Conservation (phyloP, 306 rosid genomes). For the Cucumis sativus region DNA sequence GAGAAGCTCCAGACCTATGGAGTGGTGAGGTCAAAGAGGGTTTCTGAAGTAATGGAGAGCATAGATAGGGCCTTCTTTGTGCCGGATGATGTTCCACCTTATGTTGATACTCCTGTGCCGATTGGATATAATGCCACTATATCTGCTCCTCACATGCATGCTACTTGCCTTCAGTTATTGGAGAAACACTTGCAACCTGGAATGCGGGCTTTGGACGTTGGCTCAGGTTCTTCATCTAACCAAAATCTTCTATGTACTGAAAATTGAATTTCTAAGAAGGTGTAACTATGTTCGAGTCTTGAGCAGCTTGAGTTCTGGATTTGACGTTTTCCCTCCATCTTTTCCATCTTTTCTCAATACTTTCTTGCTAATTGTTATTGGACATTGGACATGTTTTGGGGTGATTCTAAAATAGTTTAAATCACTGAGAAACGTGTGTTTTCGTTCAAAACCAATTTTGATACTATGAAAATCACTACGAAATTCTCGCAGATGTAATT, state of each 20-base stretch:
- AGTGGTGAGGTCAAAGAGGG: slow-evolving; percentile 46
- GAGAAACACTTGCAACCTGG: slow-evolving; percentile 78
- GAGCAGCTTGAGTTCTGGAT: background rate
- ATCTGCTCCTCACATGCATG: slow-evolving; percentile 99
- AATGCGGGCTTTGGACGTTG: slow-evolving; percentile 83
- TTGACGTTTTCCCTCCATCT: background rate
- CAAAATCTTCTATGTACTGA: background rate
- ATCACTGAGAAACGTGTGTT: too few relatives aligned
- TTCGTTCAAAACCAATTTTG: too few relatives aligned
- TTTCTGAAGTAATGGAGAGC: slow-evolving; percentile 60
- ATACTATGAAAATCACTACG: too few relatives aligned
- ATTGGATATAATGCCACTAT: slow-evolving; percentile 91
- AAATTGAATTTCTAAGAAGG: background rate
- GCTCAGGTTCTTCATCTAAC: slow-evolving; percentile 50
- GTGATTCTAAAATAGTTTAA: too few relatives aligned
- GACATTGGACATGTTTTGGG: too few relatives aligned
- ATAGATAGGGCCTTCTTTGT: slow-evolving; percentile 74
- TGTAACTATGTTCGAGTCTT: background rate
- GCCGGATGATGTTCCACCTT: slow-evolving; percentile 50
- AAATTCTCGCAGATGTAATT: background rate
- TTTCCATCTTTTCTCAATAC: background rate
- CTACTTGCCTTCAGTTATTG: slow-evolving; percentile 77
- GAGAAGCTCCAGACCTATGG: slow-evolving; percentile 58
- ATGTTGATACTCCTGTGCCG: slow-evolving; percentile 68
- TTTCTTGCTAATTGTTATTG: background rate